Evolutionary conservation across 306 rosid species (phyloP), one percentile per base, ranked within the genome.

Genomic region (Dalbergia cochinchinensis): DNA sequence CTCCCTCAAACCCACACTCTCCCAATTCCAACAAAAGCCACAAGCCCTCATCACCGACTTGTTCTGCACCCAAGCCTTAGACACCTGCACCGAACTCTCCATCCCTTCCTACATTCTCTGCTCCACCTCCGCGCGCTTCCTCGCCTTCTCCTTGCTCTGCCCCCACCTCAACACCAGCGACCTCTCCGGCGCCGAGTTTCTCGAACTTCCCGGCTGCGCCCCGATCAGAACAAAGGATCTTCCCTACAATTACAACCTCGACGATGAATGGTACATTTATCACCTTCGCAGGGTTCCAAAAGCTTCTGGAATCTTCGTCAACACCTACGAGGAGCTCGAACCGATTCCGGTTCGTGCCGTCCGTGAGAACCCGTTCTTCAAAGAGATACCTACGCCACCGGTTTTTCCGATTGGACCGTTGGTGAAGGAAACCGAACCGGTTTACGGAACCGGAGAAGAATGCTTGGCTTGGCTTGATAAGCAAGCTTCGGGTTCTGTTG

Each of bases 271-370:
- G 86, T 65, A 3, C n/a, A 8, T 78, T 1, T 26, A 55, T 19
- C 87, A 88, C 69, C 15, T 78, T 4, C 35, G 74, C 69, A 58
- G 84, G 39, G 45, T 88, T 11, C 57, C 83, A 5, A 51, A 51
- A 83, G 83, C 86, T 0, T 47, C 78, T 0, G 88, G 85, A 9
- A 78, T 85, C 5, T 70, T 88, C 14, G 10, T 83, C 12, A 88
- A 88, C 71, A 65, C 84, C 4, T 85, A 80, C 88, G 84, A 83
- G 41, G 88, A 83, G 15, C 76, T 88, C 10, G 88, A 88, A 67
- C 84, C 86, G 1, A 19, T 11, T 0, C 11, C 83, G 0, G n/a
- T 83, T 18, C 50, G 44, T 47, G 91, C 89, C 14, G 14, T 85
- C 0, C 71, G 59, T 47, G 86, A 83, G 11, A 19, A 88, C 39